Conservation (phyloP, 192 early-diverging fungal species). For the Backusella morwellensis region DNA sequence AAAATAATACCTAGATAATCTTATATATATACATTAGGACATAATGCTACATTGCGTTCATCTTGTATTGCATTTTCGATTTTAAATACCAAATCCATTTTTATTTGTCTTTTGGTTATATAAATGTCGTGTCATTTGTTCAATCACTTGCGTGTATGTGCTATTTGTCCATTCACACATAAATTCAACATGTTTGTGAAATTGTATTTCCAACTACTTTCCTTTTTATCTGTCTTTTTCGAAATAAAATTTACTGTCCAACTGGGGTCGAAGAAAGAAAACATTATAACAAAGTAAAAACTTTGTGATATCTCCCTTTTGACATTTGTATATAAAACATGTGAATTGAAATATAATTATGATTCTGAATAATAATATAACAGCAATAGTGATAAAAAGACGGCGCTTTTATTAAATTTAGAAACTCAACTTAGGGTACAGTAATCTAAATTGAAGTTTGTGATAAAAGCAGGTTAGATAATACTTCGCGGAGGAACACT, state of each 20-base stretch:
- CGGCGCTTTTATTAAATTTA: neutral
- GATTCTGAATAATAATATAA: neutral
- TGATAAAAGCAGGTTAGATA: neutral
- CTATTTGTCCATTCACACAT: neutral
- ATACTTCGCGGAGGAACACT: neutral
- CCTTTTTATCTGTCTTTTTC: constrained; percentile 1
- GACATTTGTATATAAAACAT: neutral
- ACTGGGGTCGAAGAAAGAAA: neutral
- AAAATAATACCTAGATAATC: neutral
- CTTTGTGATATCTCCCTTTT: neutral
- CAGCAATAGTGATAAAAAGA: neutral
- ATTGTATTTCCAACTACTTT: neutral
- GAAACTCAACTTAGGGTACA: neutral
- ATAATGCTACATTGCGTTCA: neutral
- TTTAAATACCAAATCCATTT: neutral
- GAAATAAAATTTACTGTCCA: neutral
- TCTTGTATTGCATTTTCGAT: neutral
- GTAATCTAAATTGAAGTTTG: neutral
- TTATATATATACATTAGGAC: neutral
- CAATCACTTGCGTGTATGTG: neutral
- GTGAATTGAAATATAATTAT: neutral
- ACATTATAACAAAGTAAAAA: neutral
- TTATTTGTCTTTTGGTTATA: neutral
- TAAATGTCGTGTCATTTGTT: neutral
- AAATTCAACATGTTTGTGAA: neutral